Conservation (phyloP, 1,139 yeast species). For the Geotrichum fermentans region DNA sequence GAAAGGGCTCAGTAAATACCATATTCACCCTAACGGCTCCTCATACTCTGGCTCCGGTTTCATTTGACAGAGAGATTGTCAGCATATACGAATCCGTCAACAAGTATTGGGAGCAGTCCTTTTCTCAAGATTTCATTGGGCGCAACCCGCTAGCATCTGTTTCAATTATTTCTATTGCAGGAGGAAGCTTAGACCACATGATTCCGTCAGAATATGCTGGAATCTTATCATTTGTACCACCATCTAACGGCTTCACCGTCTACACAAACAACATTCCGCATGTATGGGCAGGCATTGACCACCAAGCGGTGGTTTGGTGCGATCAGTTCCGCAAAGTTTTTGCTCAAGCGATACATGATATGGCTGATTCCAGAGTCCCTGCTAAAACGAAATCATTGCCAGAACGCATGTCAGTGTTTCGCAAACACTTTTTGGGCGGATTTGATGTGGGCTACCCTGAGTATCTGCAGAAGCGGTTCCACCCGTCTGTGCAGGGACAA, state of each 20-base stretch:
- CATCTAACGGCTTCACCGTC: constrained; percentile 66
- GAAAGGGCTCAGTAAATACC: constrained; percentile 62
- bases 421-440: constrained; percentile 44
- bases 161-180: constrained; percentile 57
- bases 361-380: constrained; percentile 46
- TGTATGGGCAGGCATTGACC: constrained; percentile 87
- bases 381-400: constrained; percentile 53
- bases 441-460: constrained; percentile 26
- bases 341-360: constrained; percentile 51
- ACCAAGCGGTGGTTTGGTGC: constrained; percentile 87
- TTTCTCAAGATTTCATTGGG: constrained; percentile 30
- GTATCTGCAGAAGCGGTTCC: constrained; percentile 15
- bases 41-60: constrained; percentile 77
- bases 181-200: constrained; percentile 64
- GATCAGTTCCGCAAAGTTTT: constrained; percentile 62
- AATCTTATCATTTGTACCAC: constrained; percentile 58
- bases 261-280: constrained; percentile 76
- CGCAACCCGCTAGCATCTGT: constrained; percentile 34
- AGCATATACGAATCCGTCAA: constrained; percentile 64
- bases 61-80: constrained; percentile 75
- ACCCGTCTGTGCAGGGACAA: constrained; percentile 14
- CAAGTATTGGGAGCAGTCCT: constrained; percentile 65
- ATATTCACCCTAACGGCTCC: constrained; percentile 77
- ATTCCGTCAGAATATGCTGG: constrained; percentile 81
- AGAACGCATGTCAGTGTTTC: constrained; percentile 55